Percentiles rank a stretch among this genome's conserved stretches.
phyloP scores from a whole-genome alignment of 495 filamentous ascomycete genomes.

The Podospora pseudopauciseta region DNA sequence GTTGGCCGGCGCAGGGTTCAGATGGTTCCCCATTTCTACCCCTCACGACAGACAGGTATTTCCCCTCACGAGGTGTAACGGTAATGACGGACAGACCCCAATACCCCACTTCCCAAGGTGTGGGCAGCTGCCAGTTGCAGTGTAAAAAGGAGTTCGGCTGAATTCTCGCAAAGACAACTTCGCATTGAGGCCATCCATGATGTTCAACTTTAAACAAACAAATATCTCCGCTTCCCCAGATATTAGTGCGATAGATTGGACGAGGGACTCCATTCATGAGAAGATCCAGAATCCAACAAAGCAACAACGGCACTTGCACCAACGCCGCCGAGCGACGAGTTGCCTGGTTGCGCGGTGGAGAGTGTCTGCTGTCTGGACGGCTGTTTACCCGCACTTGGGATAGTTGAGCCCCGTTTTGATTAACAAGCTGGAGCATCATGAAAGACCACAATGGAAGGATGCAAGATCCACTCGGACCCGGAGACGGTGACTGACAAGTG shows the following conservation, averaged over 20 bases:
- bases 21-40: neutral
- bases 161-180: neutral
- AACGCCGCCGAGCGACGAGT: neutral
- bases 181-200: conserved; percentile 4
- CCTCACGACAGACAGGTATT: neutral
- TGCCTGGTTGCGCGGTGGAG: neutral
- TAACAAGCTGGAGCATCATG: neutral
- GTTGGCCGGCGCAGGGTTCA: neutral
- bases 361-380: neutral
- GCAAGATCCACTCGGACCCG: neutral
- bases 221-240: conserved; percentile 9
- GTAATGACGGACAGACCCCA: neutral
- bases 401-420: neutral
- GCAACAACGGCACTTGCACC: neutral
- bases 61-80: neutral
- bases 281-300: neutral
- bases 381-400: neutral
- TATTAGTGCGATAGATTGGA: conserved; percentile 3
- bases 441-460: neutral
- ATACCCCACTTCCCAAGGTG: neutral
- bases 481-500: neutral
- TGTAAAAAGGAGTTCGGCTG: neutral
- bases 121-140: neutral
- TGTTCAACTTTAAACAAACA: neutral
- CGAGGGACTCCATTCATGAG: conserved; percentile 4